A percentile compares a stretch with the other conserved stretches of the same genome.
Conservation (phyloP, 495 filamentous ascomycete species). For the Tuber aestivum region DNA sequence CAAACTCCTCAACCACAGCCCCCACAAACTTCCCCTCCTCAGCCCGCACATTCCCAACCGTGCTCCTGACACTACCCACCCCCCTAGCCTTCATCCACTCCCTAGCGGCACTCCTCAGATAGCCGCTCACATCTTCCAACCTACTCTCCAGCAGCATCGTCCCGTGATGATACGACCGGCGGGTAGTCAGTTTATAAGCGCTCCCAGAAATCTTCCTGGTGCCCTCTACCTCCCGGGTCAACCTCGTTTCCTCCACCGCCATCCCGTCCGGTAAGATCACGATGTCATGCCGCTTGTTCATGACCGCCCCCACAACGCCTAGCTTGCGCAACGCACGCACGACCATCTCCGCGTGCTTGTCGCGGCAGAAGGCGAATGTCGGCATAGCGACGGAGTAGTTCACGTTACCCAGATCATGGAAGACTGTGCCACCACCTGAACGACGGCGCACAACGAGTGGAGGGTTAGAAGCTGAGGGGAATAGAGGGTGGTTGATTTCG, state of each 20-base stretch:
- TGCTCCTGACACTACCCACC: constrained; percentile 86
- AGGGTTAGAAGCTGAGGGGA: constrained; percentile 42
- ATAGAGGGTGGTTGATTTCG: constrained; percentile 67
- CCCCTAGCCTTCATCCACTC: constrained; percentile 72
- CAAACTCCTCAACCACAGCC: constrained; percentile 52
- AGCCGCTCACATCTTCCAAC: constrained; percentile 57
- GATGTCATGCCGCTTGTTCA: constrained; percentile 92
- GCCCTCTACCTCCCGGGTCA: constrained; percentile 35
- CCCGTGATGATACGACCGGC: constrained; percentile 79
- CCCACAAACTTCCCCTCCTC: constrained; percentile 49
- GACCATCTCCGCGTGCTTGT: constrained; percentile 88
- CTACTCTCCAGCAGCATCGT: constrained; percentile 74
- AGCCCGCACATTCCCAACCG: constrained; percentile 67
- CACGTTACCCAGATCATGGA: constrained; percentile 84
- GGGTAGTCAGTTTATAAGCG: constrained; percentile 80
- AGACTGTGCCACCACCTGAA: constrained; percentile 86
- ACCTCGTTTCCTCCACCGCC: constrained; percentile 11
- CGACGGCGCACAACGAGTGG: constrained; percentile 69
- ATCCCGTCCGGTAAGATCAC: constrained; percentile 55
- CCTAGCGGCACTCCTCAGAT: constrained; percentile 67
- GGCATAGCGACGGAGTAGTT: constrained; percentile 92
- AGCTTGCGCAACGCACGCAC: constrained; percentile 62
- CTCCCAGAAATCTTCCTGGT: constrained; percentile 82
- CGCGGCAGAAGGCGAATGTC: constrained; percentile 62
- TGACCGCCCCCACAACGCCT: constrained; percentile 51